Evolutionary conservation across 768 basidiomycete genomes (phyloP), one percentile per base, ranked within the genome.

Genomic region (Phanerochaete sordida): DNA sequence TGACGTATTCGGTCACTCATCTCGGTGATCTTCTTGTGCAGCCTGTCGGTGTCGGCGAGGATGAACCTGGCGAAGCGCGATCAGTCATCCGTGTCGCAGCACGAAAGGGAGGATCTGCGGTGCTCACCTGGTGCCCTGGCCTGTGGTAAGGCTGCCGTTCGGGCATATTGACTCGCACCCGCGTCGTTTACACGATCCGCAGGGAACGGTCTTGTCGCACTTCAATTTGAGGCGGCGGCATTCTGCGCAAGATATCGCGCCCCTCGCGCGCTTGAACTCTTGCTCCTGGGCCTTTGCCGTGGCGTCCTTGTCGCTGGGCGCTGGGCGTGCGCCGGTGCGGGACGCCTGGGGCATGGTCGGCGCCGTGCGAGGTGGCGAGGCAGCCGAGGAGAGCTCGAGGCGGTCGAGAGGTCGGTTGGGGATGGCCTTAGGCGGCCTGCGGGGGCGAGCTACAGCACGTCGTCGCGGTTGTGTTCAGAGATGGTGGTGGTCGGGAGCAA

Each of bases 81-180:
- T 24, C 19, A 21, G 48, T 23, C 37, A 11, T 12, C 27, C 33
- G 45, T 16, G 24, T 27, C 28, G 45, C 45, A n/a, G 26, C 12
- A 6, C 33, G 33, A 35, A 3, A 5, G 4, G n/a, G n/a, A n/a
- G n/a, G n/a, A n/a, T n/a, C n/a, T 30, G 19, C 28, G 28, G n/a
- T 12, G 28, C 50, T 28, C 65, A 87, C 88, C 88, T 79, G 43
- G 89, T 91, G 21, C 89, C 89, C 68, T 91, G 87, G 4, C 89
- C 89, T 1, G 89, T 90, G 15, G 86, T 83, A 39, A 91, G 77
- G 67, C 85, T 87, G 30, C 87, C 88, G 65, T 90, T 90, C 2
- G 88, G 88, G 72, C 90, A 91, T 56, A 91, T 91, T 12, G 85
- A 85, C 5, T 85, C 82, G 66, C 89, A 91, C 28, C 89, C 89